Evolutionary conservation across 495 filamentous ascomycete species (phyloP).

Genomic region (Trichocladium antarcticum): DNA sequence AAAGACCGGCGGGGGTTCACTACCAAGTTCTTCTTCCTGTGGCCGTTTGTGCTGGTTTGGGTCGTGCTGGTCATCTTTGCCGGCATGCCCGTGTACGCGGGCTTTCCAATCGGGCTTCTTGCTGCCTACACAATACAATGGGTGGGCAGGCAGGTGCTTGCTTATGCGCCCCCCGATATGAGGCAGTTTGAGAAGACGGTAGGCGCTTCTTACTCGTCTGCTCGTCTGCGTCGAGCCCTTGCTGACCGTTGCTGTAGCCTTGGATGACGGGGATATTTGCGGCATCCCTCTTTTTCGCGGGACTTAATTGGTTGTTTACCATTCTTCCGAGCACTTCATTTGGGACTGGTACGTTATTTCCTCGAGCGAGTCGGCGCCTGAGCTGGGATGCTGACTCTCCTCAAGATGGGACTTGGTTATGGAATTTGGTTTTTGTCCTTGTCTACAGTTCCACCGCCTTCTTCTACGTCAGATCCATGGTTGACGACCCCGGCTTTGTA

Average conservation of each 20-base stretch:
- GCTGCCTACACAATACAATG: conserved; percentile 65
- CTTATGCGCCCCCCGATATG: conserved; percentile 75
- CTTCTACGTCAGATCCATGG: conserved; percentile 79
- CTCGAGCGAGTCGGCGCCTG: not conserved
- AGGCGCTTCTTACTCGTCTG: conserved; percentile 24
- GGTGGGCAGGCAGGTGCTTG: conserved; percentile 61
- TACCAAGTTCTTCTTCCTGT: conserved; percentile 82
- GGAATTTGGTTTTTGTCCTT: conserved; percentile 62
- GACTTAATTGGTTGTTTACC: conserved; percentile 57
- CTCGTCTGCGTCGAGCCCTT: not conserved
- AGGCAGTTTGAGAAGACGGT: conserved; percentile 79
- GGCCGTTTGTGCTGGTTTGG: conserved; percentile 69
- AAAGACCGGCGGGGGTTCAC: conserved; percentile 64
- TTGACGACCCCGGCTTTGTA: conserved; percentile 85
- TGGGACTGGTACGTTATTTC: conserved; percentile 18
- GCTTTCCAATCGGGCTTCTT: conserved; percentile 56
- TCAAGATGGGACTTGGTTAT: conserved; percentile 45
- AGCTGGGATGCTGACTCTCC: not conserved
- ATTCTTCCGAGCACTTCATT: conserved; percentile 55
- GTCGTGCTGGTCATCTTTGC: conserved; percentile 59
- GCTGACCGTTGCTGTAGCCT: conserved; percentile 44
- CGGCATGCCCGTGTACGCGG: conserved; percentile 59
- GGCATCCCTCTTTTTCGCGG: conserved; percentile 73
- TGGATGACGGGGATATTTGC: conserved; percentile 91
- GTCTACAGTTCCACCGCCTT: conserved; percentile 58